These are phyloP conservation scores for Fraxinus angustifolia DNA, from an alignment of 305 asterid genomes.

Conservation along the genomic window DNA sequence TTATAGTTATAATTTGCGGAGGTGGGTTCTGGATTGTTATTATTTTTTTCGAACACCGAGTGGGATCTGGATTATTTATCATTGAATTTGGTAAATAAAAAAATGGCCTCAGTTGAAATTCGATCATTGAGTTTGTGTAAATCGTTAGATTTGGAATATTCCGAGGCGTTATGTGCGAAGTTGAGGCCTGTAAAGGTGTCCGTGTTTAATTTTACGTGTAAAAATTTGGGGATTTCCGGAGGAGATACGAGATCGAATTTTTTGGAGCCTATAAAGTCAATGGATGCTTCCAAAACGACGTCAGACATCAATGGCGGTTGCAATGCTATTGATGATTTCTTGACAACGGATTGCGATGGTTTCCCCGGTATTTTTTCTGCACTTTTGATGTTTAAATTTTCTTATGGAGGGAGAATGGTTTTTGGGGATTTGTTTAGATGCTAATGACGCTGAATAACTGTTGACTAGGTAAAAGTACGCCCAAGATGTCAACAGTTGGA, in stretches of 20 bases:
- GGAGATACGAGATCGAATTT: constrained; percentile 39
- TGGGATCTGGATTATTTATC: not conserved
- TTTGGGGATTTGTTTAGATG: not conserved
- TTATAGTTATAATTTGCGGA: not conserved
- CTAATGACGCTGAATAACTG: not conserved
- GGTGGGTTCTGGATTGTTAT: not conserved
- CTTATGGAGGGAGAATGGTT: not conserved
- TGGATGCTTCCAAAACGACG: constrained; percentile 55
- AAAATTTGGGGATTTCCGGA: constrained; percentile 35
- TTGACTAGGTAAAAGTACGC: constrained; percentile 42
- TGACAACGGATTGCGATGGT: constrained; percentile 26
- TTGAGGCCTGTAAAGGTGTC: constrained; percentile 33
- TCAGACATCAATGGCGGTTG: constrained; percentile 33
- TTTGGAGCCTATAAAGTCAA: constrained; percentile 55
- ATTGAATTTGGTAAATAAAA: constrained; percentile 2
- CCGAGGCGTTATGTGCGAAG: constrained; percentile 28
- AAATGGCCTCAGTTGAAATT: constrained; percentile 44
- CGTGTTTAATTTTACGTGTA: constrained; percentile 16
- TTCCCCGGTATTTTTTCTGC: constrained; percentile 32
- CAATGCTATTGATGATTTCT: constrained; percentile 29
- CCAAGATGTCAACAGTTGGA: constrained; percentile 47
- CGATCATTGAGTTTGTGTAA: constrained; percentile 31
- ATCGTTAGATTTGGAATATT: constrained; percentile 26
- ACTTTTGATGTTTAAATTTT: not conserved
- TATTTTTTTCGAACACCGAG: not conserved